Conservation (phyloP, 768 basidiomycete genomes). For the Termitomyces sp. region DNA sequence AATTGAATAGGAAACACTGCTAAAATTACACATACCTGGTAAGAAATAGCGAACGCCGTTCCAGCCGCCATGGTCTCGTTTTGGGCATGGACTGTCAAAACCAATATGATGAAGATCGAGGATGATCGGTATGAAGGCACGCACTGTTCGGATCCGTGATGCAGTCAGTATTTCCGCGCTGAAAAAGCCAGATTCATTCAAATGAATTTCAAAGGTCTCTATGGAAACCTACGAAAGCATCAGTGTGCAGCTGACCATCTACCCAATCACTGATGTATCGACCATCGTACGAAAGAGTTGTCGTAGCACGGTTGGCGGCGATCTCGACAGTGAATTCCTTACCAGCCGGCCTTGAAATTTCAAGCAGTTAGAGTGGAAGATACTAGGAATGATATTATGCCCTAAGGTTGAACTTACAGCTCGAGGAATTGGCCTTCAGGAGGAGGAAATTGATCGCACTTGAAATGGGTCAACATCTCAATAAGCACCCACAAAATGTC, state of each 20-base stretch:
- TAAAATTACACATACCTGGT: conserved; percentile 25
- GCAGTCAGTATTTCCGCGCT: conserved; percentile 30
- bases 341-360: conserved; percentile 36
- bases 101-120: background rate
- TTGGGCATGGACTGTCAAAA: conserved; percentile 42
- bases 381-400: background rate
- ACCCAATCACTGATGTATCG: conserved; percentile 35
- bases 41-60: conserved; percentile 51
- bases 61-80: conserved; percentile 47
- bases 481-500: background rate
- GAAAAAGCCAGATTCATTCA: background rate
- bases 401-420: conserved; percentile 24
- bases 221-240: conserved; percentile 34
- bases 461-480: background rate
- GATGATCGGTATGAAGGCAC: conserved; percentile 12
- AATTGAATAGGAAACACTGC: background rate
- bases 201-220: background rate
- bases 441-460: conserved; percentile 41
- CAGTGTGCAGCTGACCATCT: conserved; percentile 37
- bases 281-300: conserved; percentile 36
- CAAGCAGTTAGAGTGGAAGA: background rate
- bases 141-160: conserved; percentile 44
- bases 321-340: conserved; percentile 42
- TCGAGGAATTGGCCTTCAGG: conserved; percentile 34
- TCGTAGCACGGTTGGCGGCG: conserved; percentile 42